Evolutionary conservation across 495 filamentous ascomycete genomes (phyloP).

Genomic region (Penicillium atrosanguineum): DNA sequence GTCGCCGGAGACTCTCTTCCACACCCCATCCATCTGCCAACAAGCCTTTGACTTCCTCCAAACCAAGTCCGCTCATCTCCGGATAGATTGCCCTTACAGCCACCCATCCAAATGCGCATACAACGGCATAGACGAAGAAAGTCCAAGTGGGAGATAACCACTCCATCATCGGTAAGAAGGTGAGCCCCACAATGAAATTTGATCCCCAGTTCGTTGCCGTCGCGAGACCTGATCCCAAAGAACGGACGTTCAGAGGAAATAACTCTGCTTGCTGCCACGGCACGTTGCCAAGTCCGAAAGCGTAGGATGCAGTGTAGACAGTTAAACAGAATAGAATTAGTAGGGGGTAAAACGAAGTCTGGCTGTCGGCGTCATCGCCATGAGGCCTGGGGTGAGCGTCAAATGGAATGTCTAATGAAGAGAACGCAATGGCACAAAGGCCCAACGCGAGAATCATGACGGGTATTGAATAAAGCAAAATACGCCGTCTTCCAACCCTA

Average conservation of each 20-base stretch:
- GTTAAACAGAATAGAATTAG: slow-evolving; percentile 69
- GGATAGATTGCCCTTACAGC: slow-evolving; percentile 73
- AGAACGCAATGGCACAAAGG: slow-evolving; percentile 65
- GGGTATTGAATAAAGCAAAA: slow-evolving; percentile 80
- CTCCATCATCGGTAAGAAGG: slow-evolving; percentile 86
- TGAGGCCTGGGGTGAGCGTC: slow-evolving; percentile 13
- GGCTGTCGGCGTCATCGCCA: slow-evolving; percentile 4
- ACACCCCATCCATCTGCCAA: slow-evolving; percentile 72
- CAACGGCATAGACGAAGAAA: slow-evolving; percentile 69
- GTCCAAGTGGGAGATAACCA: slow-evolving; percentile 70
- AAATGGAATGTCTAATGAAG: slow-evolving; percentile 44
- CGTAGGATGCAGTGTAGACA: slow-evolving; percentile 82
- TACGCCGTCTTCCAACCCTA: slow-evolving; percentile 72
- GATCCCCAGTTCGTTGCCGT: slow-evolving; percentile 88
- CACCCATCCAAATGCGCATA: slow-evolving; percentile 67
- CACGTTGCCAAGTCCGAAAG: slow-evolving; percentile 84
- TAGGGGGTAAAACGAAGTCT: slow-evolving; percentile 28
- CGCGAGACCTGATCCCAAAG: slow-evolving; percentile 74
- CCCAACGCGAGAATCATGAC: slow-evolving; percentile 75
- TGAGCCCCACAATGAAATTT: slow-evolving; percentile 85
- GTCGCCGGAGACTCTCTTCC: slow-evolving; percentile 21
- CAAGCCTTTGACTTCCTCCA: slow-evolving; percentile 77
- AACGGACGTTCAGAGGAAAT: slow-evolving; percentile 80
- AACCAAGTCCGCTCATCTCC: slow-evolving; percentile 74
- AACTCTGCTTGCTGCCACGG: slow-evolving; percentile 94